Conservation (phyloP, 805 yeast species). For the Wickerhamiella azyma region DNA sequence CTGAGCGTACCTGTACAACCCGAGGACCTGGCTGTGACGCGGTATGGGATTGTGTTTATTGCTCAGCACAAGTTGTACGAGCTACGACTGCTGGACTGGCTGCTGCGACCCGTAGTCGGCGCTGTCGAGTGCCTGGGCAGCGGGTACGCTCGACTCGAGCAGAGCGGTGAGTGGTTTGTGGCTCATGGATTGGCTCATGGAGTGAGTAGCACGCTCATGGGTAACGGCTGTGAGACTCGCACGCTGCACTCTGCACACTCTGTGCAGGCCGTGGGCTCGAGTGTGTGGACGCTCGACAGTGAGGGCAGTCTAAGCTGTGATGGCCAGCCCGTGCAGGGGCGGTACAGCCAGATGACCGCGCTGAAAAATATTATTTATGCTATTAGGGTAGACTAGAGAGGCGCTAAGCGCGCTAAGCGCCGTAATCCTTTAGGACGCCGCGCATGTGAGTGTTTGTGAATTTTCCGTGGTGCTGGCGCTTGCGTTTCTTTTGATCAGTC, state of each 20-base stretch:
- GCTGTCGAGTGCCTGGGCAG: not conserved
- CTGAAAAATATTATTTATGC: not conserved
- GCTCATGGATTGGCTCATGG: not conserved
- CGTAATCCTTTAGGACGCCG: constrained; percentile 82
- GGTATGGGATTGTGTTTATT: not conserved
- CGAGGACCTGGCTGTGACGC: not conserved
- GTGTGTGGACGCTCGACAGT: not conserved
- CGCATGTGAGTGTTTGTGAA: constrained; percentile 94
- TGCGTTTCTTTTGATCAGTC: constrained; percentile 57
- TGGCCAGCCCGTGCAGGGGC: not conserved
- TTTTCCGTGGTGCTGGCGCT: constrained; percentile 77
- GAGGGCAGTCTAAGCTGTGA: not conserved
- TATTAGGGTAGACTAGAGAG: not conserved
- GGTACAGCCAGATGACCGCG: not conserved
- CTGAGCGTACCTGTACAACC: not conserved
- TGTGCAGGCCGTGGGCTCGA: not conserved
- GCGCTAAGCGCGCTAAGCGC: constrained; percentile 4
- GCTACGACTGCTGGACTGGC: not conserved
- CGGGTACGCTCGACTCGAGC: not conserved
- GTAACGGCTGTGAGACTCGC: not conserved
- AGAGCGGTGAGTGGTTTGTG: not conserved
- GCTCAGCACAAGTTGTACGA: not conserved
- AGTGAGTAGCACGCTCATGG: not conserved
- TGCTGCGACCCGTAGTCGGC: not conserved
- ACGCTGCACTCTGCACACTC: not conserved